Evolutionary conservation across 225 moss, liverwort and hornwort genomes (phyloP), one percentile per base, ranked within the genome.

Genomic region (Sphagnum tenellum): DNA sequence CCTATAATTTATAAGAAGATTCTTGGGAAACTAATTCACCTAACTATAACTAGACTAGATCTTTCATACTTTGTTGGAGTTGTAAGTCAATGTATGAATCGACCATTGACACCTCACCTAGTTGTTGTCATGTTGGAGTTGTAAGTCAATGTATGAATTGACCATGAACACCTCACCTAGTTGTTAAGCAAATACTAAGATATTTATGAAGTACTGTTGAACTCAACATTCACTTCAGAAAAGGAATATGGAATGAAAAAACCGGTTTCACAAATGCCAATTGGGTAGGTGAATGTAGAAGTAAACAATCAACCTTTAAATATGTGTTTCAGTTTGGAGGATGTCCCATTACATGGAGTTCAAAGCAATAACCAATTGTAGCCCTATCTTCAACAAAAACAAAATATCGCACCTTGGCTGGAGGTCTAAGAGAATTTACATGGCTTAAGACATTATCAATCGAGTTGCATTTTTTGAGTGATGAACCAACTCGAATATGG

Each of bases 241-340:
- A 45, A 8, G 7, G 45, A 44, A 7, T 3, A 5, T 2, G 12
- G 14, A 50, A 55, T 3, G 50, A 9, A 2, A 7, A 44, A 3
- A 48, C 6, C 11, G 53, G 53, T 6, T 11, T 5, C 11, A 54
- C 7, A 5, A 50, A 71, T 50, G 71, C 57, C 0, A 48, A 58
- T n/a, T 71, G 65, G 71, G 71, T 7, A 50, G 55, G 64, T 2
- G 64, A 56, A 3, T 5, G 29, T 49, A 64, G 65, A 8, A 56
- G 50, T 13, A 46, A 9, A 0, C 0, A 49, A 5, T 56, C 56
- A 2, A 59, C 58, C 4, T 51, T 0, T 2, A 13, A 56, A 1
- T 71, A 71, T 65, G 56, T 49, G 0, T 64, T 12, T 8, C 13
- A 57, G 0, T 9, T 71, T 2, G 64, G 45, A 29, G 48, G 48